Evolutionary conservation across 1,284 basidiomycete genomes (phyloP).

Genomic region (Sanghuangporus baumii): DNA sequence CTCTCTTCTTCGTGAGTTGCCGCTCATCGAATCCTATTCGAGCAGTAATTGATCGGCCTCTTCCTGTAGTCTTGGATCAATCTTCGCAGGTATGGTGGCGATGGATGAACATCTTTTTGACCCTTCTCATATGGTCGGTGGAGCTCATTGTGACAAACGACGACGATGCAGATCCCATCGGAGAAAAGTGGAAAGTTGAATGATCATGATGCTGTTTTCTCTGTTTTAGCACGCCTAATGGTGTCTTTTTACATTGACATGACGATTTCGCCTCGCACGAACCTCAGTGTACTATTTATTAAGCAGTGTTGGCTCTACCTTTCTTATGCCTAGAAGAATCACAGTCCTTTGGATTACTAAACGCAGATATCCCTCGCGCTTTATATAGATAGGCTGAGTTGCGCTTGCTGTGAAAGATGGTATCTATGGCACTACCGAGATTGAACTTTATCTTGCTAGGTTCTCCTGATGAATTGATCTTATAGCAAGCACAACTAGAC

Average conservation of each 20-base stretch:
- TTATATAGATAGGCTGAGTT: too few relatives aligned
- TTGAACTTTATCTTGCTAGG: too few relatives aligned
- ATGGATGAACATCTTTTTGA: slow-evolving; percentile 84
- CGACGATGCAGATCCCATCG: slow-evolving; percentile 52
- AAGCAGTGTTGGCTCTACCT: not conserved
- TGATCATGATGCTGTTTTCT: slow-evolving; percentile 28
- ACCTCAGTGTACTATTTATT: slow-evolving; percentile 1
- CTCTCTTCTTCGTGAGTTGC: slow-evolving; percentile 63
- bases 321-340: too few relatives aligned
- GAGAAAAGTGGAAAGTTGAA: slow-evolving; percentile 74
- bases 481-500: too few relatives aligned
- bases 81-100: slow-evolving; percentile 88
- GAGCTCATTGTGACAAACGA: slow-evolving; percentile 76
- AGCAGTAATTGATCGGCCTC: not conserved
- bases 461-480: too few relatives aligned
- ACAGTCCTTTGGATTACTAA: too few relatives aligned
- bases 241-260: not conserved
- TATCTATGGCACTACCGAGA: too few relatives aligned
- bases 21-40: not conserved
- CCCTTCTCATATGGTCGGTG: slow-evolving; percentile 72
- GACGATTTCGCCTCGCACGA: not conserved
- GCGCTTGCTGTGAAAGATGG: too few relatives aligned
- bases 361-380: too few relatives aligned
- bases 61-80: slow-evolving; percentile 60
- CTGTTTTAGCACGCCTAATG: not conserved